phyloP scores from a whole-genome alignment of 108 stramenopile species.

The Epithemia pelagica region DNA sequence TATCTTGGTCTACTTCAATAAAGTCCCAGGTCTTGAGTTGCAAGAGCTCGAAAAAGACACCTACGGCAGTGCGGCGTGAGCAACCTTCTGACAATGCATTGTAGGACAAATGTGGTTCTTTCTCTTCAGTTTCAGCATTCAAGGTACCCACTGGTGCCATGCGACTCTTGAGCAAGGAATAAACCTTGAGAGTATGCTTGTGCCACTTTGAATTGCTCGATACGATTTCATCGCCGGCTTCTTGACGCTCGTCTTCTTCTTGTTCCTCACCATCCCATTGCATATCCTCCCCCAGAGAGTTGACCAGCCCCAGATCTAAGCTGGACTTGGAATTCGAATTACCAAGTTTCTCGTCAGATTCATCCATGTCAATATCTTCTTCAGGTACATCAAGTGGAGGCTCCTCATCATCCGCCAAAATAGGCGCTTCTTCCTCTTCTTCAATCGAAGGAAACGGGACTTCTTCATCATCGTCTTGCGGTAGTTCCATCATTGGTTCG shows the following conservation, averaged over 20 bases:
- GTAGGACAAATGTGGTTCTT: constrained; percentile 51
- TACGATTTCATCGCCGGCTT: constrained; percentile 44
- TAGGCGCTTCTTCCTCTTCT: constrained; percentile 1
- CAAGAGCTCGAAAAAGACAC: constrained; percentile 88
- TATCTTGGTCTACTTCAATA: constrained; percentile 85
- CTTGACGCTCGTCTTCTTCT: constrained; percentile 51
- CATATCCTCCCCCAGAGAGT: constrained; percentile 48
- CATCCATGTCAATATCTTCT: constrained; percentile 17
- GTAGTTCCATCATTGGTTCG: not conserved
- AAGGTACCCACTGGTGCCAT: constrained; percentile 40
- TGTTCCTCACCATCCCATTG: constrained; percentile 36
- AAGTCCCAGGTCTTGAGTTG: constrained; percentile 97
- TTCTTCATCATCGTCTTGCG: constrained; percentile 5
- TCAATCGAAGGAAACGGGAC: not conserved
- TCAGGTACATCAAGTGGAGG: constrained; percentile 10
- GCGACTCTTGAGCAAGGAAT: constrained; percentile 50
- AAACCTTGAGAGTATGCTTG: constrained; percentile 81
- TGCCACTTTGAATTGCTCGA: constrained; percentile 82
- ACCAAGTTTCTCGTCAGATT: not conserved
- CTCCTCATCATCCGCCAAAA: constrained; percentile 12
- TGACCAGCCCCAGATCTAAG: constrained; percentile 54
- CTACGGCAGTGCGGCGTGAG: constrained; percentile 74
- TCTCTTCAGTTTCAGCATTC: constrained; percentile 27
- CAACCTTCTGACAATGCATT: constrained; percentile 49
- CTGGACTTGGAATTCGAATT: not conserved